phyloP scores from a whole-genome alignment of 1,284 basidiomycete species.

The Golubevia pallescens region DNA sequence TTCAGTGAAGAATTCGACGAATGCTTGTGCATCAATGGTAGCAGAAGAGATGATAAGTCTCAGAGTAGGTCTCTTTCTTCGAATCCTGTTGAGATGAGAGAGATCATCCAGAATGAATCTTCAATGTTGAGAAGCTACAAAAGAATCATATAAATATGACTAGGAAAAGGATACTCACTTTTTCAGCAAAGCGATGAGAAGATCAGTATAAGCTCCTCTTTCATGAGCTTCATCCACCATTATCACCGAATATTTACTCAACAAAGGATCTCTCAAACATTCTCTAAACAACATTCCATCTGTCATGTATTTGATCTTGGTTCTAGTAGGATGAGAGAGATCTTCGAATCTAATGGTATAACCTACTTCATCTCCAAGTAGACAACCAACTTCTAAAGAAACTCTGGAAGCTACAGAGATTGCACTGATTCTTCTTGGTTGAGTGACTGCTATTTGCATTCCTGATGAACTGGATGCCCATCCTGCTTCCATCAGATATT shows the following conservation, averaged over 20 bases:
- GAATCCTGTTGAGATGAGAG: constrained; percentile 68
- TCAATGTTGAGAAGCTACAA: no score
- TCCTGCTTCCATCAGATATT: constrained; percentile 85
- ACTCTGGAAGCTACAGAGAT: constrained; percentile 65
- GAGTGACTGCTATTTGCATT: constrained; percentile 60
- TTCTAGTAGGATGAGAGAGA: constrained; percentile 45
- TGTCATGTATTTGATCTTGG: constrained; percentile 61
- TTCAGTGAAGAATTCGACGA: constrained; percentile 82
- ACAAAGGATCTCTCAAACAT: constrained; percentile 43
- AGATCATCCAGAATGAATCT: not conserved
- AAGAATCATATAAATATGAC: no score
- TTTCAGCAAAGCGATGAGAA: constrained; percentile 65
- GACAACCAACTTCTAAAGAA: constrained; percentile 54
- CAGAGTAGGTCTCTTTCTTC: constrained; percentile 83
- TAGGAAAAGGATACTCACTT: constrained; percentile 64
- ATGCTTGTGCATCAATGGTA: constrained; percentile 86
- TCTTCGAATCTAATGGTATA: constrained; percentile 66
- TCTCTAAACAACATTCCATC: constrained; percentile 51
- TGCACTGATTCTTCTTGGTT: constrained; percentile 61
- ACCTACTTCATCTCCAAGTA: constrained; percentile 80
- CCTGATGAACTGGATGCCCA: constrained; percentile 49
- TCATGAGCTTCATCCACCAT: constrained; percentile 67
- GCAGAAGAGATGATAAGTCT: constrained; percentile 92
- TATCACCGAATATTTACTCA: constrained; percentile 56
- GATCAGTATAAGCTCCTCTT: constrained; percentile 64